A percentile compares a stretch with the other conserved stretches of the same genome.
These are phyloP conservation scores for Fusarium sp. DNA, from an alignment of 2,329 filamentous ascomycete species.

Conservation along the genomic window DNA sequence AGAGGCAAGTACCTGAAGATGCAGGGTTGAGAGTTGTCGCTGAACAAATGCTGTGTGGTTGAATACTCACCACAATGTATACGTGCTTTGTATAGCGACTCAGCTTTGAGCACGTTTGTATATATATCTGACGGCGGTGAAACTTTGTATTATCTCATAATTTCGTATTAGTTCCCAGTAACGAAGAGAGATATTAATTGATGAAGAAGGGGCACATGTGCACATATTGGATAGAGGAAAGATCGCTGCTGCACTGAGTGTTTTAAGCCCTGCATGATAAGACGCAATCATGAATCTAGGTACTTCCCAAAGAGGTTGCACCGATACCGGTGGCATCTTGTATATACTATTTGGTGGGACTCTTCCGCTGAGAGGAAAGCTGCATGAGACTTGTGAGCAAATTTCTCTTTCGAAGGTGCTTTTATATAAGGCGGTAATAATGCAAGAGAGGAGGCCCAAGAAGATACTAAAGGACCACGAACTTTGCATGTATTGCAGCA, in stretches of 20 bases:
- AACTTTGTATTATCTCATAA: not conserved
- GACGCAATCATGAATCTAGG: conserved; percentile 18
- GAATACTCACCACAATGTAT: not conserved
- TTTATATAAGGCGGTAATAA: not conserved
- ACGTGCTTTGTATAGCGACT: conserved; percentile 18
- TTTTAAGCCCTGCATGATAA: conserved; percentile 8
- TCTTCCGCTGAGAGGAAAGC: conserved; percentile 19
- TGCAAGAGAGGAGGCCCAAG: not conserved
- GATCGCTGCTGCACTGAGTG: conserved; percentile 7
- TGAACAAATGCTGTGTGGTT: conserved; percentile 17
- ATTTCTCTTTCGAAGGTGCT: not conserved
- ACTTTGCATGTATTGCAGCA: not conserved
- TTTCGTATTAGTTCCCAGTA: not conserved
- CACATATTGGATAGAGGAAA: conserved; percentile 3
- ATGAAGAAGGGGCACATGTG: conserved; percentile 28
- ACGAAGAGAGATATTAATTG: not conserved
- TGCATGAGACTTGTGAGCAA: conserved; percentile 3
- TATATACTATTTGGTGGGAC: conserved; percentile 9
- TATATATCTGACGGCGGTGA: conserved; percentile 15
- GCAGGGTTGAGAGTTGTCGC: conserved; percentile 13
- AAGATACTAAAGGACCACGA: not conserved
- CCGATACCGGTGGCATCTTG: conserved; percentile 20
- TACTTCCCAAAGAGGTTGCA: conserved; percentile 15
- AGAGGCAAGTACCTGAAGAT: conserved; percentile 17
- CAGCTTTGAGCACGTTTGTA: not conserved